A percentile compares a stretch with the other conserved stretches of the same genome.
phyloP scores from a whole-genome alignment of 352 stramenopile genomes.

The Peronospora destructor region DNA sequence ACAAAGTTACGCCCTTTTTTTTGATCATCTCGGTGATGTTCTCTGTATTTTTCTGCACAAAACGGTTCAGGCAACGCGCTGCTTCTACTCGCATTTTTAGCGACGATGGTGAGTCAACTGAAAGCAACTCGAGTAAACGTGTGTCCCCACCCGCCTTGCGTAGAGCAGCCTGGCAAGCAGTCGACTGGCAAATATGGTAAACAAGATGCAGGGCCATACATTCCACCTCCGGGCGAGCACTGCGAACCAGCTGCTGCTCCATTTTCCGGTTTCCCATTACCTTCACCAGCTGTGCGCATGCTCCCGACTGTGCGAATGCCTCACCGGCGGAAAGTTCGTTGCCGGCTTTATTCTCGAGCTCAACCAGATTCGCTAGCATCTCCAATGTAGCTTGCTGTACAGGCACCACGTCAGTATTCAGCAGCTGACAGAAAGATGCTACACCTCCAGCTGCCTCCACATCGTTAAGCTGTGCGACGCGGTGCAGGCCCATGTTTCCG shows the following conservation, averaged over 20 bases:
- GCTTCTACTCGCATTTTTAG: slow-evolving; percentile 62
- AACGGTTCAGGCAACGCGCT: slow-evolving; percentile 63
- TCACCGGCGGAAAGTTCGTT: slow-evolving; percentile 62
- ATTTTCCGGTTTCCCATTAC: slow-evolving; percentile 54
- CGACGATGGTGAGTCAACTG: slow-evolving; percentile 37
- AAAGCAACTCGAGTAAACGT: slow-evolving; percentile 53
- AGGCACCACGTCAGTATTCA: slow-evolving; percentile 45
- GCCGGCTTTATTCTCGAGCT: slow-evolving; percentile 61
- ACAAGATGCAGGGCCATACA: slow-evolving; percentile 64
- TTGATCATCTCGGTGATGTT: slow-evolving; percentile 64
- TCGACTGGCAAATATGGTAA: slow-evolving; percentile 68
- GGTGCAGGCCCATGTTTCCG: slow-evolving; percentile 59
- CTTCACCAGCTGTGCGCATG: slow-evolving; percentile 47
- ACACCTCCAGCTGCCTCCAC: slow-evolving; percentile 75
- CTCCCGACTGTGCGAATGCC: slow-evolving; percentile 53
- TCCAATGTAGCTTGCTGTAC: slow-evolving; percentile 55
- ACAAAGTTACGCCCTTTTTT: slow-evolving; percentile 41
- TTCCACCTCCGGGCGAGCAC: slow-evolving; percentile 49
- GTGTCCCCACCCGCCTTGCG: slow-evolving; percentile 46
- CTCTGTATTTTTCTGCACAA: slow-evolving; percentile 60
- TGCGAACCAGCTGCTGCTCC: slow-evolving; percentile 43
- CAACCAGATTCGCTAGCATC: slow-evolving; percentile 71
- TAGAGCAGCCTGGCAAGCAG: slow-evolving; percentile 56
- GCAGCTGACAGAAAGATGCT: slow-evolving; percentile 58
- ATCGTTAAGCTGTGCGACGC: slow-evolving; percentile 78